Conservation (phyloP, 306 rosid genomes). For the Quercus parvula region DNA sequence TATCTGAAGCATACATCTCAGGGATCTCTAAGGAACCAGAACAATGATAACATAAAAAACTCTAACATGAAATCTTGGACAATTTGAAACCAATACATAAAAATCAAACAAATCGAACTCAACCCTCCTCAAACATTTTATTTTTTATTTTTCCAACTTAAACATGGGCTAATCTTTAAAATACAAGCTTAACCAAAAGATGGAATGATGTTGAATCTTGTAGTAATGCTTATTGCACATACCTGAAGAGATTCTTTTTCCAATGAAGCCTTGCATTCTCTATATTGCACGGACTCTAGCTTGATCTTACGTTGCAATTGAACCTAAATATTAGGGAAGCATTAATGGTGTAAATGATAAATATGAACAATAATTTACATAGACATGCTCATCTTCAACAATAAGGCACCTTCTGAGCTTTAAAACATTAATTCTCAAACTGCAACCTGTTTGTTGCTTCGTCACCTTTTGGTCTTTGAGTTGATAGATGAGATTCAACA, state of each 20-base stretch:
- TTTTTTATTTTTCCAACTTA: neutral
- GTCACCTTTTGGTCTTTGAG: constrained; percentile 54
- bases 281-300: constrained; percentile 69
- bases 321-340: constrained; percentile 48
- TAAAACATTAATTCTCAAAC: constrained; percentile 68
- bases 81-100: neutral
- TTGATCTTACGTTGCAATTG: constrained; percentile 82
- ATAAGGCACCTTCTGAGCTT: constrained; percentile 77
- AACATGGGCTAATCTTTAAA: constrained; percentile 1
- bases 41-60: neutral
- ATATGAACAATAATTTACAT: neutral
- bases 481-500: constrained; percentile 72
- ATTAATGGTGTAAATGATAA: neutral
- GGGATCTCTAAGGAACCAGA: no score
- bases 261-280: constrained; percentile 57
- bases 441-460: constrained; percentile 55
- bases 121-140: neutral
- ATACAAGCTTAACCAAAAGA: neutral
- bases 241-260: constrained; percentile 92
- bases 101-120: neutral
- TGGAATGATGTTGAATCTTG: neutral
- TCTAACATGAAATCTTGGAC: neutral
- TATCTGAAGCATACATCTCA: no score
- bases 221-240: constrained; percentile 20
- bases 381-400: neutral